A percentile compares a stretch with the other conserved stretches of the same genome.
These are phyloP conservation scores for Thelonectria olida DNA, from an alignment of 2,329 filamentous ascomycete species.

Conservation along the genomic window DNA sequence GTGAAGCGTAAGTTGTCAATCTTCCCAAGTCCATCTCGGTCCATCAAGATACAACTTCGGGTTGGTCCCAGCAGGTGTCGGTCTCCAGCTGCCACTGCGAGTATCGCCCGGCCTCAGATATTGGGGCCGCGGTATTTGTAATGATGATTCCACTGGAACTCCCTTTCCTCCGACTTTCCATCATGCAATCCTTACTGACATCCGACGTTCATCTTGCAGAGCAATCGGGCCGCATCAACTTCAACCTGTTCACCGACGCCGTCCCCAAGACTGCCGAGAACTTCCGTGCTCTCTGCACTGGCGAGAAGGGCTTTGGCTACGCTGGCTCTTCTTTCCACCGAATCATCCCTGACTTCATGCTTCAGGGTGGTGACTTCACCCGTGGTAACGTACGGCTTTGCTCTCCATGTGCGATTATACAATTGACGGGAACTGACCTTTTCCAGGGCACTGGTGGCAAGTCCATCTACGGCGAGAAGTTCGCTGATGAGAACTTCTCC, in stretches of 20 bases:
- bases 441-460: conserved; percentile 85
- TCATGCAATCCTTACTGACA: conserved; percentile 30
- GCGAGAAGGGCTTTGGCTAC: conserved; percentile 85
- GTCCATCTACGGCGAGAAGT: conserved; percentile 96
- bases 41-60: not conserved
- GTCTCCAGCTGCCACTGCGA: not conserved
- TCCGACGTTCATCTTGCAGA: conserved; percentile 54
- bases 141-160: conserved; percentile 7
- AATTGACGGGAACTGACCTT: conserved; percentile 28
- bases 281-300: conserved; percentile 86
- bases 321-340: conserved; percentile 88
- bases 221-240: conserved; percentile 83
- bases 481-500: conserved; percentile 91
- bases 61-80: not conserved
- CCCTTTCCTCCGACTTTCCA: not conserved
- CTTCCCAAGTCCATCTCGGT: not conserved
- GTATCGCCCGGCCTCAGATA: not conserved
- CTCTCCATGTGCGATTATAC: not conserved
- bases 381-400: conserved; percentile 78
- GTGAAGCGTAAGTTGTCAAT: conserved; percentile 65
- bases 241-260: conserved; percentile 85
- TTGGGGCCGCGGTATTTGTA: conserved; percentile 19
- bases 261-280: conserved; percentile 90
- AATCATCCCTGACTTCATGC: conserved; percentile 93
- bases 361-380: conserved; percentile 96